These are phyloP conservation scores for Cystobasidium onofrii DNA, from an alignment of 768 basidiomycete genomes.

Conservation along the genomic window DNA sequence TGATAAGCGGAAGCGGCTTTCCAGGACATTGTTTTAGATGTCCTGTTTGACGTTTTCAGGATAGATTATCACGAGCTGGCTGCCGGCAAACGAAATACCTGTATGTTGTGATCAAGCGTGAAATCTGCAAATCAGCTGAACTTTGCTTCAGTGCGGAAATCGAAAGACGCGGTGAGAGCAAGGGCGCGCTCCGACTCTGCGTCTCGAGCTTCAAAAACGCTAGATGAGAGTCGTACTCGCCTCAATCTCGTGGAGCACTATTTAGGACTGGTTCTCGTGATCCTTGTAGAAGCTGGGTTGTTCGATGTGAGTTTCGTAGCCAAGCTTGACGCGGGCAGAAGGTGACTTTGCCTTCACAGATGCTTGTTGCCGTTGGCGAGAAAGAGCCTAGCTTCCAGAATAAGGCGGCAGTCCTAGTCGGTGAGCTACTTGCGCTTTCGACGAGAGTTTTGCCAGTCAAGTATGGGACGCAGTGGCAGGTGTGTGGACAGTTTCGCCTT, in stretches of 20 bases:
- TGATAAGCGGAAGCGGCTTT: no score
- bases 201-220: constrained; percentile 31
- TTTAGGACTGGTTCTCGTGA: constrained; percentile 69
- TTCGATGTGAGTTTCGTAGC: constrained; percentile 61
- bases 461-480: constrained; percentile 77
- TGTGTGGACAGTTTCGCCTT: constrained; percentile 46
- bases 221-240: constrained; percentile 37
- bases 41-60: constrained; percentile 86
- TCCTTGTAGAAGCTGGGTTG: constrained; percentile 78
- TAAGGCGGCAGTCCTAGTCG: constrained; percentile 83
- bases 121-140: not conserved
- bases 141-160: not conserved
- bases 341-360: constrained; percentile 59
- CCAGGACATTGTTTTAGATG: constrained; percentile 84
- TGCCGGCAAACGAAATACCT: constrained; percentile 62
- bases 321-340: not conserved
- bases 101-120: not conserved
- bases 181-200: not conserved
- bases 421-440: constrained; percentile 78
- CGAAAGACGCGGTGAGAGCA: not conserved
- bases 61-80: constrained; percentile 92
- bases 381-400: constrained; percentile 45
- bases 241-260: constrained; percentile 84
- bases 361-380: constrained; percentile 73
- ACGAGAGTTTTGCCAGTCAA: constrained; percentile 76